Evolutionary conservation across 164 flowering plant genomes (phyloP), one percentile per base, ranked within the genome.

Genomic region (Vitis labrusca): DNA sequence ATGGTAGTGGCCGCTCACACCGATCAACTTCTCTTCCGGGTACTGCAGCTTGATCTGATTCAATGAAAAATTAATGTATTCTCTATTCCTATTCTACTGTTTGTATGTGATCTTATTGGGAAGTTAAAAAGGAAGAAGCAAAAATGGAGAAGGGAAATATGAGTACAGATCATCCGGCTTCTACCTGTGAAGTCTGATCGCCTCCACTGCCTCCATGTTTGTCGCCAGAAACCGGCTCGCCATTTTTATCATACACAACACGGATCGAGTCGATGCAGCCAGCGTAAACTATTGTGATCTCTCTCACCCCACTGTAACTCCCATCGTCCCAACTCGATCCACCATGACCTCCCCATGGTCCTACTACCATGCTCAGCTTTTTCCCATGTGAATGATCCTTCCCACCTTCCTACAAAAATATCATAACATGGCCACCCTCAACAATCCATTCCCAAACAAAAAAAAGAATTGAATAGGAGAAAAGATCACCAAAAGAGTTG

Each of bases 261-360:
- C 65, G 73, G 10, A 91, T 83, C 1, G 93, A 91, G 73, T 91
- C 88, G 63, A 91, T 85, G 71, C 93, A 89, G 10, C 65, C 82
- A 49, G 59, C 89, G 62, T 85, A 84, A 50, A 76, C 79, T 15
- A 90, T 70, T 0, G 71, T 74, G 68, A 90, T 86, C 61, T 85
- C 85, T 69, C 89, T 80, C 8, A 90, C 78, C 1, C 91, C 93
- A 63, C 47, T 68, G 75, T 71, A 81, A 19, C 61, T 73, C 9
- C 95, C 91, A 74, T 90, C 93, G 52, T 89, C 93, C 93, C 93
- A 90, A 65, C 61, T 54, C 5, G 63, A 52, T 37, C 95, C 95
- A 10, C 95, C 92, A 30, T 79, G 65, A 5, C 95, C 90, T 67
- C 92, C 95, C 91, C 91, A 85, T 65, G 88, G 82, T 49, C 90